Evolutionary conservation across 768 basidiomycete species (phyloP), one percentile per base, ranked within the genome.

Genomic region (Serendipita sp.): DNA sequence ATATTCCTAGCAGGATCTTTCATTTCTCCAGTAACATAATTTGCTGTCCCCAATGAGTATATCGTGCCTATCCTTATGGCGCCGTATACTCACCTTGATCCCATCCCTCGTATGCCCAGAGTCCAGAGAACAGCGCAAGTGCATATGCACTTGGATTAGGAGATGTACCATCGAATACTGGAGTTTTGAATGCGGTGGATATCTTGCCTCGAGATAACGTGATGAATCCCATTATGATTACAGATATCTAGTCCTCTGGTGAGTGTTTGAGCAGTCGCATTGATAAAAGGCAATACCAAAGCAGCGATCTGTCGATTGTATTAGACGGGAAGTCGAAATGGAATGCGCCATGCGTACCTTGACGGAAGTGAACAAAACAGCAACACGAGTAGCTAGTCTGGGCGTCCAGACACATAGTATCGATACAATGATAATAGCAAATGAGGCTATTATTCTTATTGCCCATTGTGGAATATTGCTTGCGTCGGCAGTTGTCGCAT

Each of bases 51-150:
- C 8, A 6, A 8, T 50, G 6, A 8, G 48, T 8, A n/a, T n/a
- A 50, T 8, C n/a, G 6, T 50, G 8, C 40, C 13, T 13, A 50
- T n/a, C 6, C 5, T 8, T n/a, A 50, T 18, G n/a, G 48, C 6
- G 29, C 5, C 13, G 40, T 8, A 50, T 8, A 18, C 48, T n/a
- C 36, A 70, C 71, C 52, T 60, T 71, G 70, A 65, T 94, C 94
- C 93, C 93, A 99, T 0, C 95, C 95, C 72, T 93, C 93, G 68
- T 91, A 93, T 1, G 93, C 93, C 91, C 88, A 97, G 3, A 98
- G 75, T 2, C 92, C 91, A 10, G 92, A 95, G 73, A 96, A 99
- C 3, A 97, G 76, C 0, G 94, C 95, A n/a, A 97, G 77, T 3
- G 94, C 90, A 75, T 91, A 97, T 2, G 83, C 78, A 1, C 90